Evolutionary conservation across 2,329 filamentous ascomycete species (phyloP).

Genomic region (Penicillium vulpinum): DNA sequence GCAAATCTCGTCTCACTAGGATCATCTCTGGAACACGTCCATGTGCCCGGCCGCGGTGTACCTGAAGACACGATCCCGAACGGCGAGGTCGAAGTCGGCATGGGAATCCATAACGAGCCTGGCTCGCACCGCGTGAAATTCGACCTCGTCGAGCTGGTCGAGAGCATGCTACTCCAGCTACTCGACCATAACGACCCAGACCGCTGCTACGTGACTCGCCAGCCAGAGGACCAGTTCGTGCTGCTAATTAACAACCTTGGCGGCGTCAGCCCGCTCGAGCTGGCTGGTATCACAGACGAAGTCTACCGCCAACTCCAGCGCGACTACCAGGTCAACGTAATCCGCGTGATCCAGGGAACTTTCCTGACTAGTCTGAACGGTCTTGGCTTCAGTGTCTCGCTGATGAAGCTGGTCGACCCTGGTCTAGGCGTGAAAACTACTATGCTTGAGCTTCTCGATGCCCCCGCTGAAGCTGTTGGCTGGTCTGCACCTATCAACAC

Average conservation of each 20-base stretch:
- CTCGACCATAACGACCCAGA: constrained; percentile 64
- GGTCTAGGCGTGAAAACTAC: constrained; percentile 55
- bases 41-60: constrained; percentile 74
- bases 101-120: constrained; percentile 71
- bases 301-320: constrained; percentile 61
- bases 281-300: constrained; percentile 68
- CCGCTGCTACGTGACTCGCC: constrained; percentile 61
- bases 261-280: constrained; percentile 65
- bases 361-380: constrained; percentile 74
- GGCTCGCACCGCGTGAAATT: constrained; percentile 55
- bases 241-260: constrained; percentile 70
- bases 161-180: constrained; percentile 65
- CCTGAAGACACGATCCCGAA: constrained; percentile 53
- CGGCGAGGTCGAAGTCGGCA: constrained; percentile 66
- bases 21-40: constrained; percentile 84
- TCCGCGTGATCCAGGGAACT: constrained; percentile 63
- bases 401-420: constrained; percentile 63
- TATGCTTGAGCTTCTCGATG: constrained; percentile 67
- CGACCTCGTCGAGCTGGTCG: constrained; percentile 52
- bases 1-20: constrained; percentile 82
- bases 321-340: constrained; percentile 61
- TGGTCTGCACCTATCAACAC: constrained; percentile 63
- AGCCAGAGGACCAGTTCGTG: constrained; percentile 60
- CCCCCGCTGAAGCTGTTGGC: constrained; percentile 65
- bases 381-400: constrained; percentile 68